phyloP scores from a whole-genome alignment of 1,284 basidiomycete species.

The Spongiforma sp. region DNA sequence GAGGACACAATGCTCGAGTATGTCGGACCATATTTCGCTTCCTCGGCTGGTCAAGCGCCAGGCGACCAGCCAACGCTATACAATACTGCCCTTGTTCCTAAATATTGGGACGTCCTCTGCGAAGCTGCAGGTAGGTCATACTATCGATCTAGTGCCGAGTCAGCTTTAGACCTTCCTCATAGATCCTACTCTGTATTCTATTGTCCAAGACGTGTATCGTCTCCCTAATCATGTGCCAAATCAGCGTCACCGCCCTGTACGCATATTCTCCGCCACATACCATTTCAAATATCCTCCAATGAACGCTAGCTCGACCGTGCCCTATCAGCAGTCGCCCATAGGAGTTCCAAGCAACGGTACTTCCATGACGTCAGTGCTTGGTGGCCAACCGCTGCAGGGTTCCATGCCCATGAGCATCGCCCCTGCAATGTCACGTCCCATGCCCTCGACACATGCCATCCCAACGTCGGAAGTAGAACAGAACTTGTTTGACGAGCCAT shows the following conservation, averaged over 20 bases:
- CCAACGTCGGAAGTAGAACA: conserved; percentile 22
- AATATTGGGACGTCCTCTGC: conserved; percentile 62
- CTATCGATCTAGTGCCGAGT: background rate
- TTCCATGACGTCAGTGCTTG: conserved; percentile 26
- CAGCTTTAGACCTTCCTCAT: background rate
- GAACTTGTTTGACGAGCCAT: conserved; percentile 36
- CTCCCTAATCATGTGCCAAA: conserved; percentile 24
- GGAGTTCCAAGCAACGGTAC: conserved; percentile 2
- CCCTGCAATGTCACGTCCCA: conserved; percentile 11
- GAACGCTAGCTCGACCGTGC: background rate
- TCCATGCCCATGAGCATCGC: background rate
- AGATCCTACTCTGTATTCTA: conserved; percentile 62
- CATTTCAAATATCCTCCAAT: conserved; percentile 48
- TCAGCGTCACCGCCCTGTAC: conserved; percentile 31
- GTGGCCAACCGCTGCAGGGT: conserved; percentile 12
- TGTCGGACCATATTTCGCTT: conserved; percentile 39
- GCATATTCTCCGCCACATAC: conserved; percentile 58
- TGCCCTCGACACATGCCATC: background rate
- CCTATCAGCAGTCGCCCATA: conserved; percentile 9
- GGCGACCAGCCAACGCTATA: conserved; percentile 53
- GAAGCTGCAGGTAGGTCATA: conserved; percentile 52
- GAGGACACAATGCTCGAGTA: conserved; percentile 52
- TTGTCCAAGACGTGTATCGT: conserved; percentile 58
- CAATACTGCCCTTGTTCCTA: conserved; percentile 60
- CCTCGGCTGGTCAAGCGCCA: conserved; percentile 23